Base-by-base conservation (phyloP, 805 yeast genomes). In the Lipomyces oligophaga region DNA sequence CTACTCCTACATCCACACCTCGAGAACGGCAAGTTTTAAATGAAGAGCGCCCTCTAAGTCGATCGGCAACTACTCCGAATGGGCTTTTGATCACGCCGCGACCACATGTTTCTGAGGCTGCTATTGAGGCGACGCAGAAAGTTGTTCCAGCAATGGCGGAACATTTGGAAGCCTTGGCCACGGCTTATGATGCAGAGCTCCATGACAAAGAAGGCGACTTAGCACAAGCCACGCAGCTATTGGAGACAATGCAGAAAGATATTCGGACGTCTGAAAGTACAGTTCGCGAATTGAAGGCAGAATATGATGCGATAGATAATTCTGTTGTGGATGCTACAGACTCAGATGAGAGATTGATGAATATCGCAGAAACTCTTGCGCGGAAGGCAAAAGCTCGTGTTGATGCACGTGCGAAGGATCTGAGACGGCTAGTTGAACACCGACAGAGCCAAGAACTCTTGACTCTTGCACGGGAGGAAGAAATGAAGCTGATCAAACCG, bases 401-500 rank as follows among this genome's bases (percentile, higher is more conserved):
- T 3, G 48, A 42, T 24, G 46, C 56, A 6, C 57, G 61, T 49
- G 60, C 68, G 20, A 55, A 63, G 19, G 63, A 65, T 39, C 61
- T 78, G 38, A 65, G 67, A 11, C 69, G 67, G 45, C 60, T 75
- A n/a, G 61, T 77, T 26, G 89, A 83, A 61, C 72, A 84, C 41
- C 69, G 81, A 1, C 89, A 83, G 60, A 80, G 86, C 1, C 64
- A 78, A 55, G 74, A 73, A 51, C 60, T 79, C 50, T 85, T 85
- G 0, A 71, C 75, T 46, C 54, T 76, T 16, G 85, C 78, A 0
- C 78, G 80, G 48, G 71, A 68, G 35, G 80, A 79, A 53, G 86
- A 78, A 57, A 50, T 60, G 16, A 58, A 54, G 6, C 59, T 63
- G 8, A 28, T 33, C 16, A 18, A 6, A 35, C 22, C 19, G 4